These are phyloP conservation scores for Plectosphaerella plurivora DNA, from an alignment of 2,329 filamentous ascomycete genomes.

Conservation along the genomic window DNA sequence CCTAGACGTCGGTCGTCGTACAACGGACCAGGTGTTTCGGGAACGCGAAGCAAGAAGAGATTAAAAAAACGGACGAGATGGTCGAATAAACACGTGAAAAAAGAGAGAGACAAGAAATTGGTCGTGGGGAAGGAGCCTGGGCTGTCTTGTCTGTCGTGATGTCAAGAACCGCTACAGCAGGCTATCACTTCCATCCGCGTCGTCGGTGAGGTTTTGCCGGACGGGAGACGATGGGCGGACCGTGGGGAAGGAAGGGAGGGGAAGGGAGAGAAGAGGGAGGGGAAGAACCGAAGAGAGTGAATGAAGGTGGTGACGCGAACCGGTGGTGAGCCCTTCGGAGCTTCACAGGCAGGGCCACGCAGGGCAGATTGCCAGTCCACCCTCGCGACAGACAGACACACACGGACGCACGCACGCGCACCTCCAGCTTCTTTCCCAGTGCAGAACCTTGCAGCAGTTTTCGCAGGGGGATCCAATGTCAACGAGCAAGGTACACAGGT, in stretches of 20 bases:
- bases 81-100: not conserved
- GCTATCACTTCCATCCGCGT: slow-evolving; percentile 4
- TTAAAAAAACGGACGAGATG: not conserved
- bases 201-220: slow-evolving; percentile 4
- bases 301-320: not conserved
- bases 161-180: not conserved
- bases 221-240: slow-evolving; percentile 4
- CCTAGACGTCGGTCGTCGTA: not conserved
- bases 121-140: not conserved
- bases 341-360: not conserved
- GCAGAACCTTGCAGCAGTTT: not conserved
- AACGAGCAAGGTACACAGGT: not conserved
- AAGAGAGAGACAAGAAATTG: not conserved
- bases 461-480: not conserved
- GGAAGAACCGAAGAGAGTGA: slow-evolving; percentile 1
- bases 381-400: too few relatives aligned
- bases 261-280: slow-evolving; percentile 1
- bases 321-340: not conserved
- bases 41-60: not conserved
- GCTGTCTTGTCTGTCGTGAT: not conserved
- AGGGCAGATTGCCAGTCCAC: not conserved
- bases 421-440: too few relatives aligned
- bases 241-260: slow-evolving; percentile 4
- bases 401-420: not conserved
- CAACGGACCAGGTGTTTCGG: too few relatives aligned